These are phyloP conservation scores for Boletellus deceptivus DNA, from an alignment of 1,284 basidiomycete genomes.

Conservation along the genomic window DNA sequence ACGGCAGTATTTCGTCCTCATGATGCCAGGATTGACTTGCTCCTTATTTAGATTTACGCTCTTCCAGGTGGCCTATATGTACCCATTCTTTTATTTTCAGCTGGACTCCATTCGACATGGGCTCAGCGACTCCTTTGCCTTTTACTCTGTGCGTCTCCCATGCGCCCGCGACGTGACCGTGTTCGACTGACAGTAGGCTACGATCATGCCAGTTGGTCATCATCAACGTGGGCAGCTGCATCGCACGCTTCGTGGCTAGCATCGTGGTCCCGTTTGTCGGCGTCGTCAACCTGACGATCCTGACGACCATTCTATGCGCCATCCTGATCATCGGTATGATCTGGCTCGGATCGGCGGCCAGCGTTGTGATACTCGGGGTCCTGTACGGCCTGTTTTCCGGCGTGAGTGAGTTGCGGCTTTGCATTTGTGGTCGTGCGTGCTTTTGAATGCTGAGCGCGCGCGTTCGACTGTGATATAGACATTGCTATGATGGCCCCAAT, in stretches of 20 bases:
- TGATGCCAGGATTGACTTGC: background rate
- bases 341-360: conserved; percentile 38
- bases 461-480: conserved; percentile 7
- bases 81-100: conserved; percentile 34
- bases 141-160: conserved; percentile 27
- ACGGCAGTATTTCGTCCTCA: background rate
- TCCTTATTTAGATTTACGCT: conserved; percentile 15
- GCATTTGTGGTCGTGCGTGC: background rate
- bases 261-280: conserved; percentile 38
- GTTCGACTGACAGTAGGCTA: background rate
- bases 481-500: conserved; percentile 28
- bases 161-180: background rate
- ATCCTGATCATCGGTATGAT: conserved; percentile 42
- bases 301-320: conserved; percentile 25
- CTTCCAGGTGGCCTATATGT: conserved; percentile 23
- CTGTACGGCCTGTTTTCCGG: conserved; percentile 54
- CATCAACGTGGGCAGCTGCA: conserved; percentile 40
- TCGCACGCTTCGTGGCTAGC: conserved; percentile 41
- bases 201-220: conserved; percentile 38
- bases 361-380: conserved; percentile 44
- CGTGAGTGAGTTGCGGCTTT: conserved; percentile 32
- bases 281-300: conserved; percentile 41
- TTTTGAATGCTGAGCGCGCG: background rate
- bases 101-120: conserved; percentile 28
- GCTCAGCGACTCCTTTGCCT: conserved; percentile 24